Evolutionary conservation across 176 grass and related monocot genomes (phyloP).

Genomic region (sorghum (Sorghum bicolor)): DNA sequence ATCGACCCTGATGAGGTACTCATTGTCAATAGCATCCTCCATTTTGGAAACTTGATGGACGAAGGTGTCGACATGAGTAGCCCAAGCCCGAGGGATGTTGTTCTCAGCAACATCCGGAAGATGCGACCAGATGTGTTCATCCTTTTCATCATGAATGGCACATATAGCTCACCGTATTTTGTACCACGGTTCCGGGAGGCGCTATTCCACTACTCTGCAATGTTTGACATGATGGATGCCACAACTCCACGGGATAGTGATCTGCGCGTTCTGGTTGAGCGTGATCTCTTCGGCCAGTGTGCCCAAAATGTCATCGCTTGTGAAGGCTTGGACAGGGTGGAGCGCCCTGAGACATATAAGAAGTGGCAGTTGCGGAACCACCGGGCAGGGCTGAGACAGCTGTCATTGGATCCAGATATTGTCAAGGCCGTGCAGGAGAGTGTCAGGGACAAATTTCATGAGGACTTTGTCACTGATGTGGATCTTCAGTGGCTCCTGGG

Average conservation of each 20-base stretch:
- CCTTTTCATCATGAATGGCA: conserved; percentile 33
- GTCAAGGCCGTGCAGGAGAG: neutral
- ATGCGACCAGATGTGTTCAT: neutral
- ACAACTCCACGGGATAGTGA: neutral
- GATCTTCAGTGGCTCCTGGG: neutral
- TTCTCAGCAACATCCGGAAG: neutral
- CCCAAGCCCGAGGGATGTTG: neutral
- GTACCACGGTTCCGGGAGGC: neutral
- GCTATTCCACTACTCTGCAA: conserved; percentile 31
- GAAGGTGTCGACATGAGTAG: neutral
- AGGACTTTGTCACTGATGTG: neutral
- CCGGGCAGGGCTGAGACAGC: neutral
- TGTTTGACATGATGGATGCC: neutral
- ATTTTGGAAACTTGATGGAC: neutral
- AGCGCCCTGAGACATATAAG: neutral
- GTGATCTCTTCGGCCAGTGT: neutral
- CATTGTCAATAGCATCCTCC: neutral
- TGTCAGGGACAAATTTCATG: neutral
- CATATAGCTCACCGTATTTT: neutral
- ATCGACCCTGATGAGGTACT: neutral
- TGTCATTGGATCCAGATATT: neutral
- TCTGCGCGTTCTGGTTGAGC: neutral
- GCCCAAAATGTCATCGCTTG: neutral
- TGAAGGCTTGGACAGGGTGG: neutral
- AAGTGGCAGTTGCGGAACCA: neutral